Base-by-base conservation (phyloP, 768 basidiomycete species). In the Lentinula aciculospora region DNA sequence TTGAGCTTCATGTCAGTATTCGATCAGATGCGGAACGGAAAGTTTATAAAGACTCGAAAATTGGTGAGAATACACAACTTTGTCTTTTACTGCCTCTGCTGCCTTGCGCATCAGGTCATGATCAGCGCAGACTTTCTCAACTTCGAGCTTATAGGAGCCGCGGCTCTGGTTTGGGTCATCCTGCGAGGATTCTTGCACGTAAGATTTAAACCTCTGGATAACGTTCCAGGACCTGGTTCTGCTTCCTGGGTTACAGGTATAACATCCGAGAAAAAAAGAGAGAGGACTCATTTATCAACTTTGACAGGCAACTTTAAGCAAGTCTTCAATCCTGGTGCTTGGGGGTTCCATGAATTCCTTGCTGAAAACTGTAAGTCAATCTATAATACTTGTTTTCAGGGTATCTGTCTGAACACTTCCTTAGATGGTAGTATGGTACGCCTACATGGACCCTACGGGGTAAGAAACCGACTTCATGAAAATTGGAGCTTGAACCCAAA, bases 261-360 rank as follows among this genome's bases (percentile, higher is more conserved):
- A 8, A 8, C 12, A 17, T 31, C 2, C 19, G 7, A 15, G 5
- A 32, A 25, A 31, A 28, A 17, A 15, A 13, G 5, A 13, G 4
- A 13, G 21, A 9, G 21, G 9, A 19, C 15, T 3, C 10, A 28
- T 9, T 17, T 6, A 36, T 19, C 6, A 28, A 36, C n/a, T 19
- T n/a, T 13, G 13, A n/a, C 19, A 53, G 50, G 53, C 6, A 54
- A 54, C 27, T 54, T 54, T 25, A 25, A 28, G 9, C 37, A 54
- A 28, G n/a, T 54, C 10, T 54, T 54, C 23, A 54, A 54, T 40
- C 19, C 53, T n/a, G 15, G n/a, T 6, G 53, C 37, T 29, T 56
- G 54, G 54, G 40, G 12, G 3, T 56, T 40, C 23, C 54, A 56
- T 17, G 44, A 46, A 25, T 23, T 31, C 21, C 17, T 56, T 27